Conservation (phyloP, 495 filamentous ascomycete species). For the Peziza echinospora region DNA sequence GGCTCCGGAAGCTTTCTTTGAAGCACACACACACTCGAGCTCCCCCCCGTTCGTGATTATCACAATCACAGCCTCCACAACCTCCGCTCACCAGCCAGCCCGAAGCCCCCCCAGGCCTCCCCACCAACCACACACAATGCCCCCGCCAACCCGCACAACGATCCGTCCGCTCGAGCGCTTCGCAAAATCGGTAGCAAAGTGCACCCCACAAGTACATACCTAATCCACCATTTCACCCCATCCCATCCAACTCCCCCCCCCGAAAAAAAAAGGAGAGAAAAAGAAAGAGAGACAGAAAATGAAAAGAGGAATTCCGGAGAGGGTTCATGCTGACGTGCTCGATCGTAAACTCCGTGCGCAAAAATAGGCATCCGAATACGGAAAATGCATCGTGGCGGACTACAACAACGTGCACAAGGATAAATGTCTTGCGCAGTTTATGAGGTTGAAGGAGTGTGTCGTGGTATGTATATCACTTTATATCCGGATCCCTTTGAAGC, state of each 20-base stretch:
- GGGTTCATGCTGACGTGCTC: neutral
- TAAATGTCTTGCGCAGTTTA: constrained; percentile 70
- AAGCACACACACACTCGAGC: no score
- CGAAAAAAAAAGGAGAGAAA: no score
- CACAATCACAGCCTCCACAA: no score
- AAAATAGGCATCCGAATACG: constrained; percentile 56
- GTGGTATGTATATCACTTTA: constrained; percentile 1
- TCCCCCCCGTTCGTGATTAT: no score
- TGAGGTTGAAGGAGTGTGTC: constrained; percentile 62
- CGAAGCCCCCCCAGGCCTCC: no score
- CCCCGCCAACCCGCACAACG: constrained; percentile 13
- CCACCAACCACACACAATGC: constrained; percentile 20
- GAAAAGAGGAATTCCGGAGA: no score
- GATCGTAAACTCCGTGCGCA: neutral
- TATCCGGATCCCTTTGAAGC: no score
- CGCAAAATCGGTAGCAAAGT: constrained; percentile 61
- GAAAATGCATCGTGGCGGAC: constrained; percentile 77
- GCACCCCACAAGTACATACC: constrained; percentile 51
- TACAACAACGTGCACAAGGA: constrained; percentile 83
- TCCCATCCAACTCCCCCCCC: neutral
- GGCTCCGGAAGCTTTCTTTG: no score
- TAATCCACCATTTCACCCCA: neutral
- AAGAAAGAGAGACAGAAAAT: no score
- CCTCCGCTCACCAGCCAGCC: no score
- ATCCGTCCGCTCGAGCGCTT: constrained; percentile 72